Conservation (phyloP, 305 asterid genomes). For the Withania somnifera region DNA sequence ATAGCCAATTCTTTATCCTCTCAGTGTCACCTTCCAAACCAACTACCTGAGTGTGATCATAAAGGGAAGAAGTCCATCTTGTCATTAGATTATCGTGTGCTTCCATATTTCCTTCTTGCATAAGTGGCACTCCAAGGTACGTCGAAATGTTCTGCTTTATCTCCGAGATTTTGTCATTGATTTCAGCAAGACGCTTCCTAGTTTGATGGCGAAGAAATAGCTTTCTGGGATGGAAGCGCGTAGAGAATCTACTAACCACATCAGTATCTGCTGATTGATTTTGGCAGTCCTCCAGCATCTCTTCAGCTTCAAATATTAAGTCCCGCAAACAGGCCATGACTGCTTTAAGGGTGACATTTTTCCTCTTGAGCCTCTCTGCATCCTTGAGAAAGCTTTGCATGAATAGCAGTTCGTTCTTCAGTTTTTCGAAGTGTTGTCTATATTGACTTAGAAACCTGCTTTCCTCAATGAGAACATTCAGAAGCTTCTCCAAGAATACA, state of each 20-base stretch:
- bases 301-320: conserved; percentile 23
- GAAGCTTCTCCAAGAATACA: conserved; percentile 21
- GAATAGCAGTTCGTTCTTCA: conserved; percentile 18
- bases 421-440: conserved; percentile 12
- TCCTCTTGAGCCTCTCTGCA: conserved; percentile 27
- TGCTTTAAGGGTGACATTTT: conserved; percentile 8
- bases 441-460: conserved; percentile 12
- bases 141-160: conserved; percentile 17
- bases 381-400: conserved; percentile 28
- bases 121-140: conserved; percentile 18
- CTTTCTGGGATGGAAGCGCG: conserved; percentile 10
- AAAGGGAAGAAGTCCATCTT: conserved; percentile 24
- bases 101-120: conserved; percentile 10
- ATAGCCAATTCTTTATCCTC: conserved; percentile 23
- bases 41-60: conserved; percentile 25
- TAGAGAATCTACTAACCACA: neutral
- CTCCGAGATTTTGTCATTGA: conserved; percentile 13
- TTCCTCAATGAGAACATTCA: conserved; percentile 18
- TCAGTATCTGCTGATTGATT: conserved; percentile 1
- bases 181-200: conserved; percentile 17
- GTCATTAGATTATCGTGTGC: conserved; percentile 20
- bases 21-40: conserved; percentile 25
- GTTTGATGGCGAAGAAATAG: conserved; percentile 2
- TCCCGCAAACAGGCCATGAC: conserved; percentile 17
- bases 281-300: conserved; percentile 18